A percentile compares a stretch with the other conserved stretches of the same genome.
phyloP scores from a whole-genome alignment of 2,329 filamentous ascomycete genomes.

The Botrytis squamosa region DNA sequence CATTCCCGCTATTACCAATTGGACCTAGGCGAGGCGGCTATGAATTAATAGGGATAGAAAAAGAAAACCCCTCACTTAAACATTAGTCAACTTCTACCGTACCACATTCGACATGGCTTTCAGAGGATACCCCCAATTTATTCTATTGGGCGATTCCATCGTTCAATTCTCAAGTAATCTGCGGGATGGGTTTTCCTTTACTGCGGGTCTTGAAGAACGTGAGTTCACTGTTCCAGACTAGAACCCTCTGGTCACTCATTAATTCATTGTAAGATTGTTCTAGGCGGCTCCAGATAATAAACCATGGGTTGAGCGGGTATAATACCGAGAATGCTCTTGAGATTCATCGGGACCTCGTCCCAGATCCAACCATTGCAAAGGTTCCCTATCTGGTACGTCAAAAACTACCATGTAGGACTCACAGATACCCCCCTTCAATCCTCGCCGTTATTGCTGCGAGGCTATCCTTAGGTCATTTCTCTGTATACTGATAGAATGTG shows the following conservation, averaged over 20 bases:
- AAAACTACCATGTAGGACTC: constrained; percentile 31
- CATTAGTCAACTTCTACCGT: background rate
- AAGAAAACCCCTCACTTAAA: background rate
- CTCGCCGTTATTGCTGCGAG: background rate
- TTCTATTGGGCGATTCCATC: constrained; percentile 90
- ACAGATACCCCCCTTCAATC: background rate
- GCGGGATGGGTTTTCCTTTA: constrained; percentile 70
- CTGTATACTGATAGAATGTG: background rate
- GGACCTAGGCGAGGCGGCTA: background rate
- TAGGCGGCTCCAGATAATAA: constrained; percentile 80
- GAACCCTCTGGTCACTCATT: constrained; percentile 17
- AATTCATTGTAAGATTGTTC: constrained; percentile 58
- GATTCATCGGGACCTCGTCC: constrained; percentile 68
- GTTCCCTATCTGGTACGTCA: constrained; percentile 57
- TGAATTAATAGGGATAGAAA: background rate
- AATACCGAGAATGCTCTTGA: constrained; percentile 73
- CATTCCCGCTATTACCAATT: background rate
- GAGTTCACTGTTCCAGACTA: constrained; percentile 22
- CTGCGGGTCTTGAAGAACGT: constrained; percentile 55
- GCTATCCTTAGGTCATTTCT: background rate
- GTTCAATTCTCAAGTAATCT: constrained; percentile 66
- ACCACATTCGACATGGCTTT: constrained; percentile 11
- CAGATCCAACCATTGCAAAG: constrained; percentile 58
- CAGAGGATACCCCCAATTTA: constrained; percentile 51
- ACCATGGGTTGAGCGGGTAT: constrained; percentile 81